Evolutionary conservation across 805 yeast species (phyloP).

Genomic region (Diddensiella transvaalensis): DNA sequence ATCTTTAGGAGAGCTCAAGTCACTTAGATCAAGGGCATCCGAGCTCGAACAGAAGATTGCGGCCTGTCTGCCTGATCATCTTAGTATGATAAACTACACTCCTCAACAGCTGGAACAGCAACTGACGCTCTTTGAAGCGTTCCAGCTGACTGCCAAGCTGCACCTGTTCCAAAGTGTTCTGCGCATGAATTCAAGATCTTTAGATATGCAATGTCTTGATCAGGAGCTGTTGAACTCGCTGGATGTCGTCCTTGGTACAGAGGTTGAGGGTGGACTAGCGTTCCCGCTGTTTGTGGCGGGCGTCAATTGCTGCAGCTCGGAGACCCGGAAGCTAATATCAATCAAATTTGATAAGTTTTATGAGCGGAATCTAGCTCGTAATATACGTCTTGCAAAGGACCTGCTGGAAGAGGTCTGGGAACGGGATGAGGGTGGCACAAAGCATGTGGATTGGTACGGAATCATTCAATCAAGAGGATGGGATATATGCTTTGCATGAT

Average conservation of each 20-base stretch:
- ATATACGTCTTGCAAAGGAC: slow-evolving; percentile 43
- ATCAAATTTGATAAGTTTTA: slow-evolving; percentile 53
- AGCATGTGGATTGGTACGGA: slow-evolving; percentile 68
- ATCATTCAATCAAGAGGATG: slow-evolving; percentile 65
- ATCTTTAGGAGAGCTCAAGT: slow-evolving; percentile 13
- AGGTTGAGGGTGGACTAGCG: slow-evolving; percentile 66
- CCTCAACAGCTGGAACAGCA: slow-evolving; percentile 59
- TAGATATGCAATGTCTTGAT: slow-evolving; percentile 59
- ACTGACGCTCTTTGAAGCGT: slow-evolving; percentile 65
- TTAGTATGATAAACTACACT: slow-evolving; percentile 40
- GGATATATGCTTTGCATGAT: slow-evolving; percentile 72
- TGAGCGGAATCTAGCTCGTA: slow-evolving; percentile 64
- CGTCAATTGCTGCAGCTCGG: slow-evolving; percentile 53
- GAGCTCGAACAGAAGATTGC: slow-evolving; percentile 48
- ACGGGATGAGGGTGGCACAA: slow-evolving; percentile 48
- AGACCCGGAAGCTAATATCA: slow-evolving; percentile 51
- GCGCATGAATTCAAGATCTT: slow-evolving; percentile 54
- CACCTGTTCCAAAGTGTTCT: slow-evolving; percentile 65
- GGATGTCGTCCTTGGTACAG: slow-evolving; percentile 59
- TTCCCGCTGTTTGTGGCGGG: slow-evolving; percentile 81
- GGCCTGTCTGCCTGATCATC: slow-evolving; percentile 48
- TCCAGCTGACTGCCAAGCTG: slow-evolving; percentile 64
- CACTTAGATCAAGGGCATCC: slow-evolving; percentile 25
- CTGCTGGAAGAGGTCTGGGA: slow-evolving; percentile 42
- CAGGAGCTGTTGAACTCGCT: slow-evolving; percentile 53